Evolutionary conservation across 164 flowering plant genomes (phyloP).

Genomic region (Magnolia changhungtana): DNA sequence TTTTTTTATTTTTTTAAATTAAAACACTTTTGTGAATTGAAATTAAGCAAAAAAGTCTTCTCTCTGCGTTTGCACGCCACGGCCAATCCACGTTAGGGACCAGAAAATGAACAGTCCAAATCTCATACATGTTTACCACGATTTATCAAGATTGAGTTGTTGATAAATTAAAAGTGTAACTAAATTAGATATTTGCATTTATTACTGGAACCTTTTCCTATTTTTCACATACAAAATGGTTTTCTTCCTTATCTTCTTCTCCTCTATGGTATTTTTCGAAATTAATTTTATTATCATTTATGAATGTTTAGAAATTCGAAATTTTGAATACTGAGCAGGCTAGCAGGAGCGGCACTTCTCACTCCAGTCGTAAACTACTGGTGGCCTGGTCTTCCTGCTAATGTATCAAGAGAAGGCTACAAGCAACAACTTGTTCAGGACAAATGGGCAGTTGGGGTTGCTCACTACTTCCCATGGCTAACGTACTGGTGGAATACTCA

Average conservation of each 20-base stretch:
- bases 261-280: background rate
- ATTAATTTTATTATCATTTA: no score
- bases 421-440: slow-evolving; percentile 38
- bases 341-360: slow-evolving; percentile 73
- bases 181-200: background rate
- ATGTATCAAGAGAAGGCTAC: slow-evolving; percentile 55
- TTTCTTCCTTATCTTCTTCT: background rate
- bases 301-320: background rate
- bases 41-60: no score
- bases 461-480: slow-evolving; percentile 72
- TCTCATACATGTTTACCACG: background rate
- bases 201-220: background rate
- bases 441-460: slow-evolving; percentile 64
- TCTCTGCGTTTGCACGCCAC: no score
- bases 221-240: background rate
- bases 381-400: slow-evolving; percentile 79
- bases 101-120: no score
- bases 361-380: slow-evolving; percentile 84
- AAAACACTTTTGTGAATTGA: no score
- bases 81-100: no score
- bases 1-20: no score
- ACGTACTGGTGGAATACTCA: slow-evolving; percentile 90
- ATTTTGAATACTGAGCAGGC: slow-evolving; percentile 31
- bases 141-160: background rate
- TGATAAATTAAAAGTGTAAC: background rate